Conservation (phyloP, 441 rosid species). For the Macaranga tanarius region DNA sequence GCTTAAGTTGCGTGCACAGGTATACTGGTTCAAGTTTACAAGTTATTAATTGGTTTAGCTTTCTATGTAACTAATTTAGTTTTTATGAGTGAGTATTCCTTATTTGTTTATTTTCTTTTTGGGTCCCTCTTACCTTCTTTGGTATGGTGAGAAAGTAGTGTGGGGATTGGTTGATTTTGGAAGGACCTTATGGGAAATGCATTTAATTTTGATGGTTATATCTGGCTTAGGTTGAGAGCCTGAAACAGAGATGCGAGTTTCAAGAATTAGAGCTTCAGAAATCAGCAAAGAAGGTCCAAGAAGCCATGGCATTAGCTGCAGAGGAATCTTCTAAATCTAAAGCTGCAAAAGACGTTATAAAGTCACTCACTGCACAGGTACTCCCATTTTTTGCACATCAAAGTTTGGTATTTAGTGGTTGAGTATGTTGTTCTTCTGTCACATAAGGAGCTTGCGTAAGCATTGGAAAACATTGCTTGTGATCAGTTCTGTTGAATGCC, state of each 20-base stretch:
- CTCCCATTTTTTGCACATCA: constrained; percentile 22
- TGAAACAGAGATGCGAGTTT: constrained; percentile 72
- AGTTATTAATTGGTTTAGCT: background rate
- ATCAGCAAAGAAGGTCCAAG: constrained; percentile 80
- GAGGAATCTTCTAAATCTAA: constrained; percentile 89
- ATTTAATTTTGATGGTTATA: constrained; percentile 19
- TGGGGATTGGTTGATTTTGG: background rate
- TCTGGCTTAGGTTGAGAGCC: constrained; percentile 71
- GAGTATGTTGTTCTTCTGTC: background rate
- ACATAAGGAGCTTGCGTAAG: background rate
- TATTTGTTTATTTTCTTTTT: background rate
- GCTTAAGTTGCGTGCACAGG: constrained; percentile 83
- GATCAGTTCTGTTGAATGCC: background rate
- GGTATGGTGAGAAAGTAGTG: background rate
- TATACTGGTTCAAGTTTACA: constrained; percentile 30
- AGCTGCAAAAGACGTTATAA: constrained; percentile 97
- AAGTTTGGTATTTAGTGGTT: constrained; percentile 2
- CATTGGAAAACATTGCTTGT: background rate
- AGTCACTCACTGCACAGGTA: constrained; percentile 92
- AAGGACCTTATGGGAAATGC: background rate
- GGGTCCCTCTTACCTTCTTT: background rate
- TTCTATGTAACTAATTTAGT: background rate
- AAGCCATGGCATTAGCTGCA: constrained; percentile 69
- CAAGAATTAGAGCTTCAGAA: constrained; percentile 88
- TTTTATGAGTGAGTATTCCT: background rate